Conservation (phyloP, 129 eudicot genomes). For the Flaveria bidentis region DNA sequence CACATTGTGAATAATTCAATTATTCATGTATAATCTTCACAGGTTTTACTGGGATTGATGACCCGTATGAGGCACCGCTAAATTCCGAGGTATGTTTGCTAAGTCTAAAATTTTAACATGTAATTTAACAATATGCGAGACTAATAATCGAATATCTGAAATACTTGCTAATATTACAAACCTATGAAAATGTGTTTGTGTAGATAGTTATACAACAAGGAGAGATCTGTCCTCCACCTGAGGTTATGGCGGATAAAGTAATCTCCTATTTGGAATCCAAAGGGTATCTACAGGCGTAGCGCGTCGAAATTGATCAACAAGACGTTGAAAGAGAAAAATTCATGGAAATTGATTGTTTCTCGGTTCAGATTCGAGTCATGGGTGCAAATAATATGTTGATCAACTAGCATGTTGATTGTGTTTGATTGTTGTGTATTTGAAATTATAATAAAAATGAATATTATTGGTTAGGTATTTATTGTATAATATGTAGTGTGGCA, state of each 20-base stretch:
- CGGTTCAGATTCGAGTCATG: background rate
- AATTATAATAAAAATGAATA: background rate
- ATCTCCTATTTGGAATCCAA: conserved; percentile 66
- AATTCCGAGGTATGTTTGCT: conserved; percentile 63
- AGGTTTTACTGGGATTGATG: conserved; percentile 95
- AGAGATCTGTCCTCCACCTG: conserved; percentile 57
- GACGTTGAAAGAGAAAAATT: conserved; percentile 9
- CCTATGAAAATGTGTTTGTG: background rate
- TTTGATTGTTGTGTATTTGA: background rate
- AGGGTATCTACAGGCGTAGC: conserved; percentile 65
- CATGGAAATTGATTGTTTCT: conserved; percentile 46
- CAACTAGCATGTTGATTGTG: background rate
- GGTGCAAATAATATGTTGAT: background rate
- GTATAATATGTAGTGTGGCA: background rate
- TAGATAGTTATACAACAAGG: conserved; percentile 74
- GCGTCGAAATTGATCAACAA: background rate
- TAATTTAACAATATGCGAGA: background rate
- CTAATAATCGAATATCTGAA: background rate
- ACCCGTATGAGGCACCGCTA: conserved; percentile 83
- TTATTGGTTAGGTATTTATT: background rate
- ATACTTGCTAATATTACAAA: background rate
- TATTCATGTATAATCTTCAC: conserved; percentile 26
- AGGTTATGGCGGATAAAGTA: conserved; percentile 61
- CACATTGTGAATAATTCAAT: background rate
- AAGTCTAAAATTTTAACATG: background rate